phyloP scores from a whole-genome alignment of 352 stramenopile species.

The Globisporangium echinulatum region DNA sequence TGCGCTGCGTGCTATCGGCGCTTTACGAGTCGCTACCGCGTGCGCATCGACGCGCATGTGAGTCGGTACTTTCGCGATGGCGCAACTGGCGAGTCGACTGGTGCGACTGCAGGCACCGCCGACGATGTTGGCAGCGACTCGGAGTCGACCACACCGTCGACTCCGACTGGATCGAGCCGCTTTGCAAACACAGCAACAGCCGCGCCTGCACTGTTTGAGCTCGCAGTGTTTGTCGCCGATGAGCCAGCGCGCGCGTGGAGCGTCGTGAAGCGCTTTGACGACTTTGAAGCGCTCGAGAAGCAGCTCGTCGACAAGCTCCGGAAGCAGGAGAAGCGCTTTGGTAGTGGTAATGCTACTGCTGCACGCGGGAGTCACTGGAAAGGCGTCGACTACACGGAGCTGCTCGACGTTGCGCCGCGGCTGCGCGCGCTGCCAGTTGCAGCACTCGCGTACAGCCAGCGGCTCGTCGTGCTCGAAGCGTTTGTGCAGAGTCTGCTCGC shows the following conservation, averaged over 20 bases:
- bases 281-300: slow-evolving; percentile 71
- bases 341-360: slow-evolving; percentile 7
- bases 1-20: slow-evolving; percentile 65
- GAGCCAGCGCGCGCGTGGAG: slow-evolving; percentile 58
- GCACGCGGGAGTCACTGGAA: slow-evolving; percentile 48
- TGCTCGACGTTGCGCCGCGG: slow-evolving; percentile 34
- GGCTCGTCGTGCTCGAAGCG: slow-evolving; percentile 49
- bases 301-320: slow-evolving; percentile 53
- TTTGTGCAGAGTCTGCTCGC: slow-evolving; percentile 69
- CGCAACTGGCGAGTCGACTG: slow-evolving; percentile 11
- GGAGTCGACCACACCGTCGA: slow-evolving; percentile 6
- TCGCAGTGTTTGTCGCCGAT: slow-evolving; percentile 54
- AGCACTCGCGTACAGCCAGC: slow-evolving; percentile 54
- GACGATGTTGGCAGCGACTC: slow-evolving; percentile 2
- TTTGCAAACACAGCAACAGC: background rate
- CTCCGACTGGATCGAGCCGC: background rate
- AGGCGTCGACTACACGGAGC: slow-evolving; percentile 67
- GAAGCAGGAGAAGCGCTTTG: slow-evolving; percentile 69
- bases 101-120: background rate
- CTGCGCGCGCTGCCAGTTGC: slow-evolving; percentile 33
- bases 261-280: slow-evolving; percentile 57
- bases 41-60: slow-evolving; percentile 60
- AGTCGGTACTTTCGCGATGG: slow-evolving; percentile 59
- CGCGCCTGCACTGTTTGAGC: slow-evolving; percentile 30
- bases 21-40: slow-evolving; percentile 55